These are phyloP conservation scores for Bryum argenteum DNA, from an alignment of 225 moss, liverwort and hornwort genomes.

Conservation along the genomic window DNA sequence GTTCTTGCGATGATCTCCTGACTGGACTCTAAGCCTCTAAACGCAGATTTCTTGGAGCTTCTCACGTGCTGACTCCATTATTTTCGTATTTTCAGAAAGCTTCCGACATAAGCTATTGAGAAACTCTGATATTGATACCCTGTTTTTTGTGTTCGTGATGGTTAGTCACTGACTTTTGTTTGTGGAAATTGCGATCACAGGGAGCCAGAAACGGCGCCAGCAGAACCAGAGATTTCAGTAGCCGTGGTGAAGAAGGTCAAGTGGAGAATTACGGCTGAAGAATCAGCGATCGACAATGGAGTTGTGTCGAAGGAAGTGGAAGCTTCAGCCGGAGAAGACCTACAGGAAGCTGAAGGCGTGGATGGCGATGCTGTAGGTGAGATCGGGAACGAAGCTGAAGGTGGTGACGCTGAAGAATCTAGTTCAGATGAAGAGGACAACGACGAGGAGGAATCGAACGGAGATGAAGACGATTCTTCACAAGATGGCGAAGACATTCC, in stretches of 20 bases:
- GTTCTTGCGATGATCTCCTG: slow-evolving; percentile 14
- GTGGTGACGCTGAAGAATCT: slow-evolving; percentile 43
- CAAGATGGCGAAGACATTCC: slow-evolving; percentile 35
- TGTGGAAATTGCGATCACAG: slow-evolving; percentile 28
- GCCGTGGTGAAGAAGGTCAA: slow-evolving; percentile 33
- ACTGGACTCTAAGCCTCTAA: slow-evolving; percentile 6
- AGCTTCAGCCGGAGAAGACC: slow-evolving; percentile 12
- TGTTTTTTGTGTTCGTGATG: background rate
- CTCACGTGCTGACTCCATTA: background rate
- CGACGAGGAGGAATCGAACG: slow-evolving; percentile 35
- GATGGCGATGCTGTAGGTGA: slow-evolving; percentile 22
- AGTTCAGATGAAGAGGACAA: slow-evolving; percentile 41
- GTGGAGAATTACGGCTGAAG: slow-evolving; percentile 27
- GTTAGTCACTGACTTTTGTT: background rate
- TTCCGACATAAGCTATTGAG: background rate
- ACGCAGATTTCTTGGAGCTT: slow-evolving; percentile 25
- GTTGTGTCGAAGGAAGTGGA: slow-evolving; percentile 24
- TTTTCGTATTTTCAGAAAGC: too few relatives aligned
- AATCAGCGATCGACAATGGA: slow-evolving; percentile 31
- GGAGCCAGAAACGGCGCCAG: slow-evolving; percentile 29
- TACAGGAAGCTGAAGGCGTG: slow-evolving; percentile 18
- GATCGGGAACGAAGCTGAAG: slow-evolving; percentile 38
- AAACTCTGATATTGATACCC: background rate
- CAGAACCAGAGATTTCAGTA: slow-evolving; percentile 14
- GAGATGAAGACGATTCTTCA: slow-evolving; percentile 52